phyloP scores from a whole-genome alignment of 176 grass and related monocot genomes.

The Urochloa ruziziensis region DNA sequence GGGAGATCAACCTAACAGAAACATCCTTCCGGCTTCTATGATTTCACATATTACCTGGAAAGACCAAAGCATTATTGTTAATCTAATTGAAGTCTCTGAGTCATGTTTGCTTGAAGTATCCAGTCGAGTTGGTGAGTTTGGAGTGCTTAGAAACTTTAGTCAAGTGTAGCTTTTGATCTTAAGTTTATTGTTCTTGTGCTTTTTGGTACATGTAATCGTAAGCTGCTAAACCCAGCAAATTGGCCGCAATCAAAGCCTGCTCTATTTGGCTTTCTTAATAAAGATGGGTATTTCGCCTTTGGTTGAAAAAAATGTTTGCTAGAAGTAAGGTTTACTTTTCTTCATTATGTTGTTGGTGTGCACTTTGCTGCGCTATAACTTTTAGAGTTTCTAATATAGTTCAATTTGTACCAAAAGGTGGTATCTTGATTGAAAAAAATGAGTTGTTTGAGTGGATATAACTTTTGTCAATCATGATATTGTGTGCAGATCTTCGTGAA shows the following conservation, averaged over 20 bases:
- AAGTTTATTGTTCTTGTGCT: background rate
- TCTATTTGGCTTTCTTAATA: background rate
- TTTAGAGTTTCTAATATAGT: background rate
- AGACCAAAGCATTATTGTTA: slow-evolving; percentile 4
- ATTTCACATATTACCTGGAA: background rate
- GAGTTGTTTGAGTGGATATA: background rate
- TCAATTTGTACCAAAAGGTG: background rate
- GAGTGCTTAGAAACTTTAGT: background rate
- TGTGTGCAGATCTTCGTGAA: slow-evolving; percentile 83
- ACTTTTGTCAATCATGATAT: slow-evolving; percentile 15
- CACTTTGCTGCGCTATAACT: background rate
- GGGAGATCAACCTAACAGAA: too few relatives aligned
- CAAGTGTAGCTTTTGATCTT: background rate
- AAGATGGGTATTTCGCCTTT: background rate
- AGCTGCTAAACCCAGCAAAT: background rate
- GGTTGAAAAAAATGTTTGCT: background rate
- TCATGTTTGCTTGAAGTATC: background rate
- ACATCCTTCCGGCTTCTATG: background rate
- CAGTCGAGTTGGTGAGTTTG: background rate
- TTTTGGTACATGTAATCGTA: background rate
- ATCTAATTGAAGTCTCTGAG: background rate
- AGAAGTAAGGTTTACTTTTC: background rate
- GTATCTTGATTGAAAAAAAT: background rate
- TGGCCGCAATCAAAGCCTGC: background rate
- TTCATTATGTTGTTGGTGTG: background rate